Base-by-base conservation (phyloP, 2,329 filamentous ascomycete species). In the Pseudogymnoascus sp. region DNA sequence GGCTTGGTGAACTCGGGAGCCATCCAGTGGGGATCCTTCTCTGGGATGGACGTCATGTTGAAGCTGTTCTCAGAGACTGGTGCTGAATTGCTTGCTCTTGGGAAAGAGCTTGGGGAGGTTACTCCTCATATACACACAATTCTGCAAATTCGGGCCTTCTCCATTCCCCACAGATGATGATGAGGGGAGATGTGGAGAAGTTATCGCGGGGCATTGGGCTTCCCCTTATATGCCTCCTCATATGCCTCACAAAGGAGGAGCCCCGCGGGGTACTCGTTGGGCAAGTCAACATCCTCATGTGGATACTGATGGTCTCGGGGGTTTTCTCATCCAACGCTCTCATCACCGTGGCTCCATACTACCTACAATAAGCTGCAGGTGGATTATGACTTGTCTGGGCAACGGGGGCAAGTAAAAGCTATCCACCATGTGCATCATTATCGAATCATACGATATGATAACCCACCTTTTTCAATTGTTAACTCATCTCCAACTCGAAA, bases 1-100 rank as follows among this genome's bases (percentile, higher is more conserved):
- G 45, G 45, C 15, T 52, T 52, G 45, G 45, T 52, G 45, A 52
- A 52, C 45, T 52, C 45, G 45, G 45, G 45, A 30, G 45, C 45
- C 45, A 52, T 52, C 45, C 45, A 52, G 45, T 52, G 45, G n/a
- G 26, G 45, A 3, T 52, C 45, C 45, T 52, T 52, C 45, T 52
- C 45, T 30, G 26, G 23, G 26, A 52, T 30, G 9, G 41, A 30
- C 41, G 41, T n/a, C 41, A 52, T 52, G 26, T 13, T 52, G 45
- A 52, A 52, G 45, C 26, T 52, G 45, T 13, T 52, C 9, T 52
- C 12, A 4, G 45, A 30, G 26, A 12, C 23, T 5, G 7, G 23
- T 10, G 23, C 1, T 28, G 23, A 28, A 52, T 48, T 52, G 45
- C 45, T 52, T 52, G 26, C n/a, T 52, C 41, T 15, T 26, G 41